Evolutionary conservation across 108 stramenopile species (phyloP).

Genomic region (Fragilaria radians): DNA sequence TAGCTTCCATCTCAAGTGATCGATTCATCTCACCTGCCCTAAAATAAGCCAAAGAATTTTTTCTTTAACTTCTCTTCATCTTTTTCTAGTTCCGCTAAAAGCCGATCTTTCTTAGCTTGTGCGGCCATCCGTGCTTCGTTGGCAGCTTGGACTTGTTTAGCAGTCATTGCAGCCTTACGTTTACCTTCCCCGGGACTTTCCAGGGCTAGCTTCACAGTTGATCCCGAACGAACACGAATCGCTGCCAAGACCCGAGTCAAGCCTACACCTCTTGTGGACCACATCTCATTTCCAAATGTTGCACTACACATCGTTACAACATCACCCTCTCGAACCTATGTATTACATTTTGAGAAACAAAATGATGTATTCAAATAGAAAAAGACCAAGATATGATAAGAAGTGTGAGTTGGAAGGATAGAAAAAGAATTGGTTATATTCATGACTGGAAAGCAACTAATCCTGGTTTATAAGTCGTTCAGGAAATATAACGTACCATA

Average conservation of each 20-base stretch:
- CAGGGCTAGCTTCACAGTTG: constrained; percentile 78
- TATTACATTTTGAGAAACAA: background rate
- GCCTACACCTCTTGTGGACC: constrained; percentile 88
- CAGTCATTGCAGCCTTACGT: constrained; percentile 48
- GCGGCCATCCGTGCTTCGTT: constrained; percentile 69
- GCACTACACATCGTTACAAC: constrained; percentile 91
- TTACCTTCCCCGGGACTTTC: constrained; percentile 53
- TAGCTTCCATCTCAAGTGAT: too few species aligned
- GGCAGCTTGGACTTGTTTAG: constrained; percentile 54
- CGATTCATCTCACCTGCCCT: too few species aligned
- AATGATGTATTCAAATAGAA: background rate
- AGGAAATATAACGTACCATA: constrained; percentile 31
- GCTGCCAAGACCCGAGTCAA: constrained; percentile 83
- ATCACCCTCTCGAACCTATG: constrained; percentile 76
- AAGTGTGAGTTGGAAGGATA: too few species aligned
- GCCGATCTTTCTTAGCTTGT: constrained; percentile 70
- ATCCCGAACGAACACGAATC: constrained; percentile 79
- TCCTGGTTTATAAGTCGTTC: too few species aligned
- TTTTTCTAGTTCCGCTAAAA: constrained; percentile 63
- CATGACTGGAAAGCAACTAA: too few species aligned
- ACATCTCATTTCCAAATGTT: constrained; percentile 95
- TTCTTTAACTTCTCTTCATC: constrained; percentile 80
- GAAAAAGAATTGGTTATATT: too few species aligned
- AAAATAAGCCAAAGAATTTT: constrained; percentile 84
- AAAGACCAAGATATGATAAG: constrained; percentile 9